phyloP scores from a whole-genome alignment of 352 stramenopile genomes.

The Phytopythium litorale region DNA sequence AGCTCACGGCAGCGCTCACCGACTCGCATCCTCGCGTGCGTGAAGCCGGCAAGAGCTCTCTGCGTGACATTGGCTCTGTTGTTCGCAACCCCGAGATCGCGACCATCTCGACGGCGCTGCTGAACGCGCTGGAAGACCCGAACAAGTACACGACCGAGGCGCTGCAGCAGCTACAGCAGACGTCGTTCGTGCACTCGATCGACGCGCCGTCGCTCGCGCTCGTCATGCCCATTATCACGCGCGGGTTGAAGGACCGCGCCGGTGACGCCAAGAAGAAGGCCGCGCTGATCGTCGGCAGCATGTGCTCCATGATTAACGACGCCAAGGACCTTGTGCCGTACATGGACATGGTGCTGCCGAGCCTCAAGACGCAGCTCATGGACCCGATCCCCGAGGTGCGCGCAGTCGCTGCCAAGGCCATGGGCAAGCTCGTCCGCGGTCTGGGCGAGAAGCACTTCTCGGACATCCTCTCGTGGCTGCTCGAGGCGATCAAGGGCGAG shows the following conservation, averaged over 20 bases:
- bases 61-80: conserved; percentile 97
- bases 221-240: conserved; percentile 98
- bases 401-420: conserved; percentile 92
- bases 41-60: conserved; percentile 92
- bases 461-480: conserved; percentile 96
- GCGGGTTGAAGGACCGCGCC: conserved; percentile 95
- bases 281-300: conserved; percentile 98
- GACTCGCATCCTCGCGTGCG: conserved; percentile 99
- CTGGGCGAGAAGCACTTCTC: conserved; percentile 95
- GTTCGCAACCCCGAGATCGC: conserved; percentile 99
- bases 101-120: conserved; percentile 90
- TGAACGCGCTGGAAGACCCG: conserved; percentile 96
- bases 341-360: conserved; percentile 95
- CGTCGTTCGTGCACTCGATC: conserved; percentile 99
- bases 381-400: conserved; percentile 95
- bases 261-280: conserved; percentile 98
- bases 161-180: conserved; percentile 97
- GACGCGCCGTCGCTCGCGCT: conserved; percentile 98
- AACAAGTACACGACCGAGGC: conserved; percentile 90
- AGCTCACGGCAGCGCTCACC: conserved; percentile 95
- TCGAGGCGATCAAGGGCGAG: conserved; percentile 95
- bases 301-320: conserved; percentile 99
- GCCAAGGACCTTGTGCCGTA: conserved; percentile 97
- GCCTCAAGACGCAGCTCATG: conserved; percentile 92
- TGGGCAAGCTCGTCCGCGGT: conserved; percentile 94